phyloP scores from a whole-genome alignment of 164 flowering plant genomes.

The Tinospora cordifolia region DNA sequence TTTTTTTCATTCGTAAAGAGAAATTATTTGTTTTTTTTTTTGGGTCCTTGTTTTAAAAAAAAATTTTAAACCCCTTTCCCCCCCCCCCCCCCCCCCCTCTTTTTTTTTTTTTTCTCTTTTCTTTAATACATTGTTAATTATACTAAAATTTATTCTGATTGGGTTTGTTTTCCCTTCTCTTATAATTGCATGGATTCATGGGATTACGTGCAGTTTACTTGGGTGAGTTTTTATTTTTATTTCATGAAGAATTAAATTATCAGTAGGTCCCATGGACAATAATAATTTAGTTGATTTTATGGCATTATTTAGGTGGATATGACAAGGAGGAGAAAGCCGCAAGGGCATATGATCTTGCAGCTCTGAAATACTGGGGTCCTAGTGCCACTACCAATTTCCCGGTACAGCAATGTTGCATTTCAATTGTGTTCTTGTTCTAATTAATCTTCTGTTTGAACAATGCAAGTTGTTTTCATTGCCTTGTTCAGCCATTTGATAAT shows the following conservation, averaged over 20 bases:
- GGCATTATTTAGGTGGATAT: conserved; percentile 54
- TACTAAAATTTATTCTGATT: neutral
- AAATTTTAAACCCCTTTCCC: too few relatives aligned
- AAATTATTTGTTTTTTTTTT: too few relatives aligned
- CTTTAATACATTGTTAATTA: neutral
- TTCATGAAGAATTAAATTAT: neutral
- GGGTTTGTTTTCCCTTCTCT: conserved; percentile 1
- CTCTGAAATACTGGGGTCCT: conserved; percentile 69
- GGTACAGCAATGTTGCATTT: conserved; percentile 24
- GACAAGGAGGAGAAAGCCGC: conserved; percentile 93
- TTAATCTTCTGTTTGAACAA: neutral
- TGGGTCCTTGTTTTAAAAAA: too few relatives aligned
- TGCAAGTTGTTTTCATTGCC: neutral
- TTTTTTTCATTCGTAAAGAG: too few relatives aligned
- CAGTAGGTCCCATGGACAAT: neutral
- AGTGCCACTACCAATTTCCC: conserved; percentile 82
- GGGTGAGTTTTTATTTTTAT: conserved; percentile 33
- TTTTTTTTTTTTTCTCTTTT: too few relatives aligned
- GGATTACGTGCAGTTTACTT: conserved; percentile 45
- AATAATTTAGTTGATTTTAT: neutral
- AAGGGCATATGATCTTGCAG: conserved; percentile 51
- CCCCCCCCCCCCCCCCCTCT: too few relatives aligned
- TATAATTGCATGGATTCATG: neutral
- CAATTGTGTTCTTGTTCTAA: neutral
- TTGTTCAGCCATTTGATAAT: neutral